Base-by-base conservation (phyloP, 768 basidiomycete species). In the Trametes cingulata region DNA sequence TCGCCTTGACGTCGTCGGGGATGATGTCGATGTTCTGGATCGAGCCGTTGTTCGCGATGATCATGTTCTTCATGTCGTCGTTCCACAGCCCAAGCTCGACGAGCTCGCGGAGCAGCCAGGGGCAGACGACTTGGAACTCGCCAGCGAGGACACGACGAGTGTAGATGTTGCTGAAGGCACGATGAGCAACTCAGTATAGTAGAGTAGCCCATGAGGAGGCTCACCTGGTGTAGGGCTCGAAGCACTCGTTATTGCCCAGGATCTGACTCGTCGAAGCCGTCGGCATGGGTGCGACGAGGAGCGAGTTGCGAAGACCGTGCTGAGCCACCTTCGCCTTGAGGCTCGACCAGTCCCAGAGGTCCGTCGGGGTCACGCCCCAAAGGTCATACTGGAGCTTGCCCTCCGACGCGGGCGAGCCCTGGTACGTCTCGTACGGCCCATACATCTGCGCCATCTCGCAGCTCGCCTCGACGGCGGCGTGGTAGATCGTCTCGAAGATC, bases 401-500 rank as follows among this genome's bases (percentile, higher is more conserved):
- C 62, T 85, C 80, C 39, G 85, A 83, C 0, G 92, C 93, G n/a
- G 97, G 96, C 56, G 91, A 93, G 27, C 96, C 97, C 64, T 83
- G 80, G 79, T 86, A 98, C 1, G 91, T 88, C 76, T 93, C 88
- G 72, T 98, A 99, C 2, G 90, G 81, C 22, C 93, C 95, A 19
- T 89, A 85, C 56, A 68, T 76, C 71, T 78, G 83, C 20, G 96
- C 94, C 58, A 98, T 75, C 75, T 98, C 97, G 60, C 82, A 85
- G 63, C 92, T 95, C 4, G 93, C 88, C 75, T 98, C 96, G 24
- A 94, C 83, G 0, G 92, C 91, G 57, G 84, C 96, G 66, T 99
- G 94, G 73, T 98, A 99, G 72, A 99, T 98, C 14, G 97, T 99
- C 80, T 99, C 97, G 73, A 97, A 98, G 74, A 99, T 98, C 76